Base-by-base conservation (phyloP, 2,329 filamentous ascomycete species). In the Epichloe glyceriae region DNA sequence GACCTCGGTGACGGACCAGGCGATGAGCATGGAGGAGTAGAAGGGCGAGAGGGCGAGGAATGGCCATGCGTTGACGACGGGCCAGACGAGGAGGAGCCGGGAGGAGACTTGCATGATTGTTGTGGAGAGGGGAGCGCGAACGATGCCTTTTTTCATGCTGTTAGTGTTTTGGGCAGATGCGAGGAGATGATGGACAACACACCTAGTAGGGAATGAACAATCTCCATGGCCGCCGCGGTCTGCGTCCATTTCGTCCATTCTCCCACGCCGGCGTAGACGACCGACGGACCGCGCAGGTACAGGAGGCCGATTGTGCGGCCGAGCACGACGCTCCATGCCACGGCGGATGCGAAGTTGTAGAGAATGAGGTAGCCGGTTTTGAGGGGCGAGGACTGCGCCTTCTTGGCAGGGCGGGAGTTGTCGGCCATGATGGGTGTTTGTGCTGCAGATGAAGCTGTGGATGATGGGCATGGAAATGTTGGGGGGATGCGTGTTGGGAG, bases 1-100 rank as follows among this genome's bases (percentile, higher is more conserved):
- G 49, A 95, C 86, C 71, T 98, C 93, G 54, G 93, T 96, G 53
- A 88, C 67, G 56, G 82, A 85, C 91, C 93, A 97, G 34, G 93
- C 90, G 51, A 84, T 62, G 52, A 97, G 76, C 87, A 95, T 88
- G 60, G 76, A 78, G 57, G 80, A 74, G 73, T 90, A 94, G 51
- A 76, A 79, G 19, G 76, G 70, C 55, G 74, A 79, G 48, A 70
- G 61, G 53, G 81, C 80, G 49, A 85, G 76, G 51, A 73, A 69
- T 10, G 86, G 86, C 71, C 91, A 95, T 40, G 76, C 74, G 63
- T 82, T 76, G 62, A 88, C 82, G 55, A 97, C 76, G 58, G 79
- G 83, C 88, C 90, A 96, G 58, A 96, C 86, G 57, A 97, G 83
- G 56, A 95, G 79, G 61, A 95, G 79, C 49, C 93, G 88, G 52